Conservation (phyloP, 1,284 basidiomycete genomes). For the Cryptococcus sp. region DNA sequence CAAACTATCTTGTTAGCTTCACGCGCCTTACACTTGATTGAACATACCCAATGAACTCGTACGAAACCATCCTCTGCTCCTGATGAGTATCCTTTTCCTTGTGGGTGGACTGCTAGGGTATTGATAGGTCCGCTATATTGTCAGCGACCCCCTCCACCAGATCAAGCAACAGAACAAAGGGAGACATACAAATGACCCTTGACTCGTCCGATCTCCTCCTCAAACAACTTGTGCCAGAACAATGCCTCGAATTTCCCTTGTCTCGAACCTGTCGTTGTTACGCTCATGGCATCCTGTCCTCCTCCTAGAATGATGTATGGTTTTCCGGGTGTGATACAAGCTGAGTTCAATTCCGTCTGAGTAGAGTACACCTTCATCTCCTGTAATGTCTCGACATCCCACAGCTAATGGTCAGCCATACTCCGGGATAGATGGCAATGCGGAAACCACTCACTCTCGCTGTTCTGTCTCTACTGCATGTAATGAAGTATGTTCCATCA, state of each 20-base stretch:
- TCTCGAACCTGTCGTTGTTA: conserved; percentile 87
- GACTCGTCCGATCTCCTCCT: conserved; percentile 95
- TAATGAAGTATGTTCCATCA: conserved; percentile 92
- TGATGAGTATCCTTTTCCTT: conserved; percentile 83
- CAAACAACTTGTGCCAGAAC: conserved; percentile 98
- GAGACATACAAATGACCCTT: conserved; percentile 69
- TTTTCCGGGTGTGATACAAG: conserved; percentile 74
- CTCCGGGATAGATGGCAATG: not conserved
- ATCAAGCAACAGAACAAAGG: not conserved
- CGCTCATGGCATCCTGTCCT: conserved; percentile 96
- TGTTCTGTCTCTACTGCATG: conserved; percentile 93
- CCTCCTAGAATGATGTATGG: conserved; percentile 93
- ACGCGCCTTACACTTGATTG: too few species aligned
- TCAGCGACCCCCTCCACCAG: not conserved
- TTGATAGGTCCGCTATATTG: conserved; percentile 85
- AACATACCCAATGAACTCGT: conserved; percentile 63
- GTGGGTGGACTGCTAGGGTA: conserved; percentile 92
- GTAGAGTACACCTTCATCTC: conserved; percentile 91
- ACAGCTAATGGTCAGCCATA: conserved; percentile 56
- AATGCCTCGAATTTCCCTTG: conserved; percentile 98
- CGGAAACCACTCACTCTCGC: conserved; percentile 63
- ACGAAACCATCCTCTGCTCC: conserved; percentile 97
- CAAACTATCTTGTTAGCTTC: conserved; percentile 57
- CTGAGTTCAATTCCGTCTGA: conserved; percentile 94
- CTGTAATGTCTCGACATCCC: conserved; percentile 80